Base-by-base conservation (phyloP, 176 grass and related monocot genomes). In the Saccharum spontaneum region DNA sequence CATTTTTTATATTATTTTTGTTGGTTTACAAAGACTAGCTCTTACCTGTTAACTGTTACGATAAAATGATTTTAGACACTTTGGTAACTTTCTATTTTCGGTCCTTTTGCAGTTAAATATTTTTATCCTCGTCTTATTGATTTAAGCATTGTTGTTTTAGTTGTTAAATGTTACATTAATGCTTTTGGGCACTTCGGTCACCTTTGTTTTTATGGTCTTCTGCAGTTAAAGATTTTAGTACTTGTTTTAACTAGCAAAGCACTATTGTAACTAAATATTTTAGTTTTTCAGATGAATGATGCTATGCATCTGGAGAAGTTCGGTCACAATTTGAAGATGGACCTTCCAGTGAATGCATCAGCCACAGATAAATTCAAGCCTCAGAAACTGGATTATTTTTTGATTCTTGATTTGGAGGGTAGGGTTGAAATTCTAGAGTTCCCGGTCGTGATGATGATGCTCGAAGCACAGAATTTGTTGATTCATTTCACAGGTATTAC, bases 351-450 rank as follows among this genome's bases (percentile, higher is more conserved):
- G 71, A 83, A 86, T 72, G 16, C 37, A 74, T 67, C 77, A 71
- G 75, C n/a, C 26, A 18, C 63, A 43, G 83, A 95, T 65, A 92
- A 92, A 67, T 63, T 92, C 75, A 87, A 78, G 68, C 86, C 65
- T 86, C 91, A 95, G 78, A 88, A 95, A 79, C 34, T 94, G 40
- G 93, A 95, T 82, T 95, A 98, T n/a, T 85, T 98, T 43, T 82
- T 98, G 52, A 84, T 98, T 83, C 89, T 95, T 84, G 91, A 98
- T 87, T 91, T 95, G 75, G 93, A 98, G 88, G 96, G 96, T 18
- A 93, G 87, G 89, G 96, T 98, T 75, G 93, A 98, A 80, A 95
- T 98, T 94, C 91, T 95, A 87, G 91, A 95, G 82, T 98, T 98
- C 82, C 91, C 87, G 22, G 89, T 98, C 65, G 28, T 94, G 67